Conservation (phyloP, 129 eudicot species). For the Tagetes erecta region DNA sequence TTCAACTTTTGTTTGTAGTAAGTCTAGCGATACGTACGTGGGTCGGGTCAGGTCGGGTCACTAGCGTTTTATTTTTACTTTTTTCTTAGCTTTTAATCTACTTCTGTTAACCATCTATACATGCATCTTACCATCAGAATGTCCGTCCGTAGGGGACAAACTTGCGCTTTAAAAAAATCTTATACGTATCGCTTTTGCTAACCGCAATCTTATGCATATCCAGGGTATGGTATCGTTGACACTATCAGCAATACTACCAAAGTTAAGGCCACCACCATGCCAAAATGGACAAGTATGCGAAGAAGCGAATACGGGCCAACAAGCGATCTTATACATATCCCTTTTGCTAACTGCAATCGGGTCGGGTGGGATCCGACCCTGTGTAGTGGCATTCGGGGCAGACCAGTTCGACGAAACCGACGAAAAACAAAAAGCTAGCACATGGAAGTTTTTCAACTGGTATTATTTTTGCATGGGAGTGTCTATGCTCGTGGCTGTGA, state of each 20-base stretch:
- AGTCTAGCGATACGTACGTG: background rate
- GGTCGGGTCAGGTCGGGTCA: background rate
- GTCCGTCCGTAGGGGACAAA: no score
- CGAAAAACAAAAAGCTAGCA: constrained; percentile 33
- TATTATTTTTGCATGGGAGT: constrained; percentile 51
- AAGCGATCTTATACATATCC: constrained; percentile 43
- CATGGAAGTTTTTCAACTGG: constrained; percentile 62
- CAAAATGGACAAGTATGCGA: constrained; percentile 55
- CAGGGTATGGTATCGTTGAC: constrained; percentile 71
- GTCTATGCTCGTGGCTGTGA: constrained; percentile 44
- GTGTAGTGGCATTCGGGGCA: constrained; percentile 59
- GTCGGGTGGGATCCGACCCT: constrained; percentile 61
- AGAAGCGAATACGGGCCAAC: constrained; percentile 48
- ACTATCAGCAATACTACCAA: constrained; percentile 60
- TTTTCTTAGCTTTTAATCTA: no score
- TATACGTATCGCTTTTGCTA: no score
- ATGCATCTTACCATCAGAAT: background rate
- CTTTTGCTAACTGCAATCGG: constrained; percentile 57
- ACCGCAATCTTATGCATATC: no score
- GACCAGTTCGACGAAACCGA: constrained; percentile 61
- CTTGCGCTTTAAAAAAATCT: no score
- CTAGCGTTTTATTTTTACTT: no score
- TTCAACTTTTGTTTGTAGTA: background rate
- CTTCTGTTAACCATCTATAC: no score
- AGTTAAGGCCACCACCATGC: constrained; percentile 73